Percentiles rank a stretch among this genome's conserved stretches.
Conservation (phyloP, 225 moss, liverwort and hornwort species). For the Physcomitrellopsis africana region DNA sequence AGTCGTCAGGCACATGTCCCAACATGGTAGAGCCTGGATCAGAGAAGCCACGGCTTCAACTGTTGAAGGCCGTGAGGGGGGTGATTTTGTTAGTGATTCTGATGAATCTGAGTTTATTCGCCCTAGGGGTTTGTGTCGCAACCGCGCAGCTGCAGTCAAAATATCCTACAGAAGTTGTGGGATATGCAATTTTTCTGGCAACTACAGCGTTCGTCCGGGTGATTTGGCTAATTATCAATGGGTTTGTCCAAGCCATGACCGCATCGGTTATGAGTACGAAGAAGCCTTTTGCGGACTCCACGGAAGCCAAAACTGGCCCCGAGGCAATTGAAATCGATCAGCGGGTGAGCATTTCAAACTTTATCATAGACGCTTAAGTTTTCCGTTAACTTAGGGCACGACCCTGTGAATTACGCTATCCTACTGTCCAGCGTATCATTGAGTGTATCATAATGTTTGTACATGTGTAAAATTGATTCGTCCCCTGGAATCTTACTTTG, state of each 20-base stretch:
- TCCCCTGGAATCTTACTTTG: background rate
- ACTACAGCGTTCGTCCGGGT: slow-evolving; percentile 48
- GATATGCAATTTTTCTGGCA: slow-evolving; percentile 43
- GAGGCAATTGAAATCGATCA: slow-evolving; percentile 45
- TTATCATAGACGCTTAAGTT: background rate
- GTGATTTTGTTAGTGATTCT: slow-evolving; percentile 53
- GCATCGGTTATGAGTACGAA: slow-evolving; percentile 77
- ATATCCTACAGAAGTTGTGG: slow-evolving; percentile 44
- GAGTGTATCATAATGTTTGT: background rate
- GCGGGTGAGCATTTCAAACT: slow-evolving; percentile 50
- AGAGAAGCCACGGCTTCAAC: slow-evolving; percentile 35
- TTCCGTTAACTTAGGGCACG: background rate
- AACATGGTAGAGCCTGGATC: slow-evolving; percentile 35
- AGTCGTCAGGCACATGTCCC: slow-evolving; percentile 32
- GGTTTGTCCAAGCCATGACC: slow-evolving; percentile 62
- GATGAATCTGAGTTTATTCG: slow-evolving; percentile 43
- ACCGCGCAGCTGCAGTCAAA: slow-evolving; percentile 31
- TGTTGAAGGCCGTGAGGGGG: slow-evolving; percentile 62
- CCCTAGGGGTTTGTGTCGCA: slow-evolving; percentile 27
- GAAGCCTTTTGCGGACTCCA: slow-evolving; percentile 13
- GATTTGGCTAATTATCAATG: slow-evolving; percentile 74
- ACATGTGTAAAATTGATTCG: background rate
- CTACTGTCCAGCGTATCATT: background rate
- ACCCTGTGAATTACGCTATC: background rate
- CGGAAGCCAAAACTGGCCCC: background rate